These are phyloP conservation scores for Colletotrichum liaoningense DNA, from an alignment of 2,329 filamentous ascomycete species.

Conservation along the genomic window DNA sequence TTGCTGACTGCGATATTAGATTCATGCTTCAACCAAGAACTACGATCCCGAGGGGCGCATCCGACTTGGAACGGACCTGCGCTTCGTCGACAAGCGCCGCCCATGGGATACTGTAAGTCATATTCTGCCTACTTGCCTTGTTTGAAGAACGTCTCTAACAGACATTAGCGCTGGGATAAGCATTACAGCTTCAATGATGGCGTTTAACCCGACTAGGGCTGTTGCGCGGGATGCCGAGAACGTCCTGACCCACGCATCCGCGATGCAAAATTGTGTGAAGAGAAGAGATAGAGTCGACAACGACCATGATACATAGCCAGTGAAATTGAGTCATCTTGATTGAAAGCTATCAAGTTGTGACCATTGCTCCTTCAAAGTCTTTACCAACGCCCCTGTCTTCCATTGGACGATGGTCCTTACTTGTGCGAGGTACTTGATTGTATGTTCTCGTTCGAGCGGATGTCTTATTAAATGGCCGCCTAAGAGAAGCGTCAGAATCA, in stretches of 20 bases:
- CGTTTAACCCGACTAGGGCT: not conserved
- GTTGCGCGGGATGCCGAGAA: not conserved
- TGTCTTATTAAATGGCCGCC: constrained; percentile 26
- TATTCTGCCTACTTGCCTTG: too few species aligned
- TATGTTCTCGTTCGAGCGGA: constrained; percentile 31
- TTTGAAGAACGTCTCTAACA: not conserved
- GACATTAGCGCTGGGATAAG: constrained; percentile 12
- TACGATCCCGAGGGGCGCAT: constrained; percentile 62
- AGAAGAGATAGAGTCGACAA: too few species aligned
- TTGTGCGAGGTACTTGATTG: constrained; percentile 38
- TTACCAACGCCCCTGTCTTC: constrained; percentile 25
- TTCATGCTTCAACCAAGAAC: constrained; percentile 68
- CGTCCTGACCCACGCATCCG: rapidly evolving
- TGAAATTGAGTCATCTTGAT: constrained; percentile 2
- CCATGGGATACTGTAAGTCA: constrained; percentile 58
- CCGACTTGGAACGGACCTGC: constrained; percentile 65
- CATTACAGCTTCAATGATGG: constrained; percentile 28
- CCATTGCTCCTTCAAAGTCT: constrained; percentile 36
- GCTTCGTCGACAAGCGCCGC: constrained; percentile 62
- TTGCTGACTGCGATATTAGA: not conserved
- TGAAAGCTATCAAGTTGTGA: constrained; percentile 28
- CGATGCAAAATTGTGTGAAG: too few species aligned
- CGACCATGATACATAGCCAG: not conserved
- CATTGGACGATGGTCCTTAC: constrained; percentile 22
- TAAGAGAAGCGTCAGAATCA: not conserved